Evolutionary conservation across 768 basidiomycete genomes (phyloP).

Genomic region (Suillus weaverae): DNA sequence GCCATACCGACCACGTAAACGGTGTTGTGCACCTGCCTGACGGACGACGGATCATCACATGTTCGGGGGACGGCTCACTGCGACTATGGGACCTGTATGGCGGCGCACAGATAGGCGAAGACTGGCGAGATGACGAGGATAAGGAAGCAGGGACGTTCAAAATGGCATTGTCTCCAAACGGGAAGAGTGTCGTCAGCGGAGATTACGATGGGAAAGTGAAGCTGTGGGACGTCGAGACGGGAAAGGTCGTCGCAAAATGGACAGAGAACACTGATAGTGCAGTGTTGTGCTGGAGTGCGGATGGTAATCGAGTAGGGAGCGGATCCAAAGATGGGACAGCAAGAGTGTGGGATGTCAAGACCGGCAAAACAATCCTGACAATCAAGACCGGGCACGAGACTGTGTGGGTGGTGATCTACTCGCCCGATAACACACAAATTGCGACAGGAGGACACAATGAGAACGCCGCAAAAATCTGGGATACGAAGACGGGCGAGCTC

Average conservation of each 20-base stretch:
- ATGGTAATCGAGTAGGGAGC: not conserved
- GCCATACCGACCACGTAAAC: not conserved
- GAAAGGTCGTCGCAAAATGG: not conserved
- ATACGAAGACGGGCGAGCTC: not conserved
- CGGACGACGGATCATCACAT: not conserved
- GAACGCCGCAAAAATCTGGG: not conserved
- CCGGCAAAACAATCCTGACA: not conserved
- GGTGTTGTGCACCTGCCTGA: not conserved
- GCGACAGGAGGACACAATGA: not conserved
- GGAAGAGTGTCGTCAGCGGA: not conserved
- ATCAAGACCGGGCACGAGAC: not conserved
- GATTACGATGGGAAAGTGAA: not conserved
- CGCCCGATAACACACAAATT: not conserved
- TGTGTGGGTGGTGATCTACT: not conserved
- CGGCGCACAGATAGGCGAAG: not conserved
- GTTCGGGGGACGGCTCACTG: not conserved
- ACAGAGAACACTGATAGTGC: too few species aligned
- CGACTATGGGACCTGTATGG: not conserved
- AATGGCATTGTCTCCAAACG: not conserved
- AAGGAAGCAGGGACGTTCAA: too few species aligned
- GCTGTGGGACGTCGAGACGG: not conserved
- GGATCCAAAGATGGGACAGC: not conserved
- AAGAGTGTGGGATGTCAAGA: not conserved
- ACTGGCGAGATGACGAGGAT: not conserved
- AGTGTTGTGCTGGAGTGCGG: not conserved